These are phyloP conservation scores for Voacanga thouarsii DNA, from an alignment of 257 asterid species.

Conservation along the genomic window DNA sequence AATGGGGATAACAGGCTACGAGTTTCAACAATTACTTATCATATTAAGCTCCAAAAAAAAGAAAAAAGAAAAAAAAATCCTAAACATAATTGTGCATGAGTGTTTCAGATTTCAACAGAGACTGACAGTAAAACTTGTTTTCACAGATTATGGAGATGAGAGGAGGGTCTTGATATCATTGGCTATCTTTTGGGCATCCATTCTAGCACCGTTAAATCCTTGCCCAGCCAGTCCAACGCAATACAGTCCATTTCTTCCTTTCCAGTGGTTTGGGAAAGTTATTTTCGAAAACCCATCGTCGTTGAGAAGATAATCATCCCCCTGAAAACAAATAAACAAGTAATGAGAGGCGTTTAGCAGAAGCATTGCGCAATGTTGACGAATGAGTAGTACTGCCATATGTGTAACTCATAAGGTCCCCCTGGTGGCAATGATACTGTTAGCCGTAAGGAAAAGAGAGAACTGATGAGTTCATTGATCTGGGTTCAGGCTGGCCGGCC, in stretches of 20 bases:
- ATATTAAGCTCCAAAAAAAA: no score
- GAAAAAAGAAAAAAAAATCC: no score
- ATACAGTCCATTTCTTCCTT: slow-evolving; percentile 67
- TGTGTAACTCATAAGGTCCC: no score
- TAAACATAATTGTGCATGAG: no score
- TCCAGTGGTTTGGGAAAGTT: slow-evolving; percentile 61
- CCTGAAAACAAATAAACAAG: slow-evolving; percentile 24
- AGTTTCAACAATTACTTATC: not conserved
- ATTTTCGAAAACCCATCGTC: slow-evolving; percentile 60
- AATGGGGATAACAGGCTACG: no score
- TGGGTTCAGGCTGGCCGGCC: no score
- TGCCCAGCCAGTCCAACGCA: slow-evolving; percentile 60
- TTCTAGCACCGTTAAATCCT: slow-evolving; percentile 59
- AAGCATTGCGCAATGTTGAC: no score
- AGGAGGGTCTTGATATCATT: slow-evolving; percentile 36
- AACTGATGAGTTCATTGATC: not conserved
- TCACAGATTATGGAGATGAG: not conserved
- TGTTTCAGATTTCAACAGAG: not conserved
- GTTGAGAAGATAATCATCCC: slow-evolving; percentile 44
- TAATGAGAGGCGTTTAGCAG: not conserved
- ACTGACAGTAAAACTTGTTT: not conserved
- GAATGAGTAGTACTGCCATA: no score
- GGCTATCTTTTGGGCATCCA: slow-evolving; percentile 67
- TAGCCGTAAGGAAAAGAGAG: not conserved
- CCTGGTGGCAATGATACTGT: no score